Base-by-base conservation (phyloP, 2,329 filamentous ascomycete genomes). In the Fusarium floridanum region DNA sequence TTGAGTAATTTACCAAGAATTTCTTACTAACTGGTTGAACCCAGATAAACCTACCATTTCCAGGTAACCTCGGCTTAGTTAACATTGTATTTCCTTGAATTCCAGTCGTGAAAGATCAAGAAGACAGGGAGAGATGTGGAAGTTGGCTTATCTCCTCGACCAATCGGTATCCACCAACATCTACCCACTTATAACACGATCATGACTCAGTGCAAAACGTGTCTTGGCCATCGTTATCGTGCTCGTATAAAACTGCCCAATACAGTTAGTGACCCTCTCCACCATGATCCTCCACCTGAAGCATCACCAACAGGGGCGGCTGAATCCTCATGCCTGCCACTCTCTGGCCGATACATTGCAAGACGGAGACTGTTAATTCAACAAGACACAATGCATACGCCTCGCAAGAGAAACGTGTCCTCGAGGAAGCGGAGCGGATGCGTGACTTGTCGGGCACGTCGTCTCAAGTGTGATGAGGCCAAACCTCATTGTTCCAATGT, bases 401-500 rank as follows among this genome's bases (percentile, higher is more conserved):
- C 43, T 48, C 43, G 43, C 5, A 48, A 48, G 14, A 14, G 43
- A 48, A 48, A 48, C 43, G 43, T 48, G 22, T 14, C 20, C 43
- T 48, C 43, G 22, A 48, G 43, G 5, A 48, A 48, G 24, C 43
- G 43, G 6, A 48, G 43, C 22, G 43, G 43, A 17, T 48, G 43
- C 43, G 43, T 57, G 24, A 74, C 74, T 3, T 72, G 70, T 9
- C 69, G 70, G 27, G 70, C 69, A 60, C 43, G 70, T 10, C 69
- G 70, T 2, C 27, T 72, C 6, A 72, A 72, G 20, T 72, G 69
- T 36, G 69, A 72, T 6, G 69, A 72, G 41, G 45, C 22, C 16
- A 72, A 72, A 16, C 69, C 69, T 3, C 69, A 72, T 32, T 72
- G 70, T 29, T 66, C 62, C 4, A 73, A 72, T 20, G 70, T 70